Evolutionary conservation across 2,329 filamentous ascomycete species (phyloP).

Genomic region (Mycosphaerella arachidis): DNA sequence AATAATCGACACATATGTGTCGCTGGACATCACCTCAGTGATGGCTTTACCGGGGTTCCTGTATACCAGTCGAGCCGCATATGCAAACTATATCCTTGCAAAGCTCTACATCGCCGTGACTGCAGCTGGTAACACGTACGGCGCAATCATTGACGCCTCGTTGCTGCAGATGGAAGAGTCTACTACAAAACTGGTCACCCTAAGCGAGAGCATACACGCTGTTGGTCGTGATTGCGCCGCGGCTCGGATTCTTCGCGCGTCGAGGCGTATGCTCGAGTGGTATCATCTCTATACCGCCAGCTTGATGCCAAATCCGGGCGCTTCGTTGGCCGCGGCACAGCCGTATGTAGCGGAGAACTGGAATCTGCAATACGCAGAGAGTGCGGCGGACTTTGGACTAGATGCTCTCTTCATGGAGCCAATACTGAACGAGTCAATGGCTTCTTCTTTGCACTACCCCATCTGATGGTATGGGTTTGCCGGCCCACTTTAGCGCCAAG

Average conservation of each 20-base stretch:
- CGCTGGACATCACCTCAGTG: constrained; percentile 12
- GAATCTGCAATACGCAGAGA: constrained; percentile 11
- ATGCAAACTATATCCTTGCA: constrained; percentile 24
- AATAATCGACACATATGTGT: constrained; percentile 21
- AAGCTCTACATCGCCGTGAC: constrained; percentile 28
- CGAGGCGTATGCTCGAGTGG: constrained; percentile 18
- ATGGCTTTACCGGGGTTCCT: constrained; percentile 23
- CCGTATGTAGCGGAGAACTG: constrained; percentile 5
- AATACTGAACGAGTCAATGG: neutral
- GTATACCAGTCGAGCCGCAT: constrained; percentile 22
- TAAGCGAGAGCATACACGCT: constrained; percentile 3
- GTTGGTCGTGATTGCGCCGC: constrained; percentile 17
- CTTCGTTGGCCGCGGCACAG: neutral
- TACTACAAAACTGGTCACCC: constrained; percentile 20
- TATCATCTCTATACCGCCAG: constrained; percentile 17
- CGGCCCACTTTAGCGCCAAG: neutral
- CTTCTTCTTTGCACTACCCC: neutral
- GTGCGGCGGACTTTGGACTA: constrained; percentile 16
- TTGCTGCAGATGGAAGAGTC: constrained; percentile 26
- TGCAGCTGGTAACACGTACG: constrained; percentile 24
- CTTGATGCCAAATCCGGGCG: constrained; percentile 3
- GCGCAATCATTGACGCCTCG: constrained; percentile 23
- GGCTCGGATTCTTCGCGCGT: constrained; percentile 18
- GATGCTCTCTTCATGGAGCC: constrained; percentile 20
- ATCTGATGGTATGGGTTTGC: neutral